Evolutionary conservation across 75 land plant genomes (phyloP), one percentile per base, ranked within the genome.

Genomic region (Cupressus sempervirens): DNA sequence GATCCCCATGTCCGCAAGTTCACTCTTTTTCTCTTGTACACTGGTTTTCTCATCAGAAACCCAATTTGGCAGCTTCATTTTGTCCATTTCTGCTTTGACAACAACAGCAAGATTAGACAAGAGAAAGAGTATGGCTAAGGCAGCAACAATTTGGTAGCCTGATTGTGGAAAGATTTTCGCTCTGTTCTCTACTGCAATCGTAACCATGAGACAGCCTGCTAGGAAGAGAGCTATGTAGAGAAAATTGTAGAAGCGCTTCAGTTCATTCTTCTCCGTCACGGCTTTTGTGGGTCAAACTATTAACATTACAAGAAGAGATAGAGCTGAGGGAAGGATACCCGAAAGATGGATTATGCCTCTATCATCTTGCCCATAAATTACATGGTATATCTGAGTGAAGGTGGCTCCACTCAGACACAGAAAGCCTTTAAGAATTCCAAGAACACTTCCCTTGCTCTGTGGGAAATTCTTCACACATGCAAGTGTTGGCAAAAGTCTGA

Each of bases 351-450:
- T 81, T n/a, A 81, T 14, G 15, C 54, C 53, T 29, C 52, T 68
- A 2, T n/a, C 29, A 8, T 68, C 73, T 1, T 68, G 34, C 0
- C 73, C 73, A 68, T 68, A 68, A 0, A 68, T 8, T 68, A 34
- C 62, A 68, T 68, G 73, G 32, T 68, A 68, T n/a, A 68, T 68
- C 83, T 93, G 95, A 18, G 94, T 91, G 82, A 94, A 83, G 16
- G 94, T 86, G 30, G 97, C 97, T 29, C 96, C 97, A 75, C 97
- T 94, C 6, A 95, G 88, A 4, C 97, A 94, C 4, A 89, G 85
- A 77, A 88, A 94, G 23, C 97, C 97, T 68, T 94, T 94, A 86
- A 95, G 86, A 18, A 95, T 81, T 11, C 96, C 97, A 2, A 95
- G 81, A 84, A 95, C 87, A 45, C 86, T 76, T 18, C 94, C 96